Conservation (phyloP, 2,329 filamentous ascomycete genomes). For the Hymenoscyphus albidus region DNA sequence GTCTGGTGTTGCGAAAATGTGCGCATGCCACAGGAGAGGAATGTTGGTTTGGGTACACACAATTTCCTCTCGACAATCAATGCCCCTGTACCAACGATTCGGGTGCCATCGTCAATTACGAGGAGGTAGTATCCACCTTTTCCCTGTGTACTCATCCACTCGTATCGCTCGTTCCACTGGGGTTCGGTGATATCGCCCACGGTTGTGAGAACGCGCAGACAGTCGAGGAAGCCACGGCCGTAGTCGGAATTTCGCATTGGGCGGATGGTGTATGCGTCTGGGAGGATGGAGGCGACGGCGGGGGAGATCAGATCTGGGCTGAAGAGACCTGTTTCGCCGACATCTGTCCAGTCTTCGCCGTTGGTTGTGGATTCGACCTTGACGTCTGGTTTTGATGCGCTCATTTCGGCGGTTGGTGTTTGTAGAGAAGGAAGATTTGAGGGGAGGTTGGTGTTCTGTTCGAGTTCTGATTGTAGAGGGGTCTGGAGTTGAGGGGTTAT, state of each 20-base stretch:
- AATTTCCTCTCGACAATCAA: conserved; percentile 93
- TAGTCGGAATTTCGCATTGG: conserved; percentile 77
- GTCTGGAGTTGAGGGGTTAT: not conserved
- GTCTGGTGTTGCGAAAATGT: not conserved
- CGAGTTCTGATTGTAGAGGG: not conserved
- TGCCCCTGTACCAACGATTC: conserved; percentile 84
- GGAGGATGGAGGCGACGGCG: conserved; percentile 66
- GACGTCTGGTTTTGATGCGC: not conserved
- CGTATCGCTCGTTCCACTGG: conserved; percentile 74
- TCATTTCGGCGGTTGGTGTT: not conserved
- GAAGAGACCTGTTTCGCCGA: conserved; percentile 64
- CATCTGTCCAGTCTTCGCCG: conserved; percentile 28
- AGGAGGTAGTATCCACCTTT: conserved; percentile 79
- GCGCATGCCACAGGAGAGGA: not conserved
- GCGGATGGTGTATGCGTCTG: conserved; percentile 77
- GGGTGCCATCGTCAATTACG: conserved; percentile 66
- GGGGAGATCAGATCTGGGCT: conserved; percentile 72
- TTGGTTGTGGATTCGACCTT: conserved; percentile 6
- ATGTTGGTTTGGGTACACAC: conserved; percentile 45
- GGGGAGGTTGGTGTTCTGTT: not conserved
- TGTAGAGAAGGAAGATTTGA: not conserved
- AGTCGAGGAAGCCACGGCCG: conserved; percentile 79
- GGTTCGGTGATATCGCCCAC: conserved; percentile 80
- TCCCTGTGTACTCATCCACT: conserved; percentile 66
- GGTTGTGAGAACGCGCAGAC: conserved; percentile 84